These are phyloP conservation scores for Hirschfeldia incana DNA, from an alignment of 345 rosid species.

Conservation along the genomic window DNA sequence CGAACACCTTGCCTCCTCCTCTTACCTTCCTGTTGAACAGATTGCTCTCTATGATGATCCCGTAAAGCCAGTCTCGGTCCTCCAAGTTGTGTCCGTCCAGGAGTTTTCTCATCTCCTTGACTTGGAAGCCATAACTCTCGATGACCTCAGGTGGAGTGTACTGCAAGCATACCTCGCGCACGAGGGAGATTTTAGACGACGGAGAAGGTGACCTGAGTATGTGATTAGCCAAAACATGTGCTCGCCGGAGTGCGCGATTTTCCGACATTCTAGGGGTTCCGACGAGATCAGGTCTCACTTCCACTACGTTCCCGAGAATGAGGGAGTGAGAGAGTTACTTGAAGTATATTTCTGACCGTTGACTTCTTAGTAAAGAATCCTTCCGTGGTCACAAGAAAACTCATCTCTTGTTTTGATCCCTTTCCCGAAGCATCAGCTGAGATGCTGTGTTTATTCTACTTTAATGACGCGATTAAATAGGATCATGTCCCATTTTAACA, in stretches of 20 bases:
- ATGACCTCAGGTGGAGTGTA: constrained; percentile 70
- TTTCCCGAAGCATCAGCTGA: neutral
- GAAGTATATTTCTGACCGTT: neutral
- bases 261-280: constrained; percentile 23
- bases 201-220: constrained; percentile 38
- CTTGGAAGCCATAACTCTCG: constrained; percentile 54
- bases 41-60: constrained; percentile 60
- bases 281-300: neutral
- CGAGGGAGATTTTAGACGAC: constrained; percentile 19
- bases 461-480: neutral
- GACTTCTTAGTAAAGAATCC: neutral
- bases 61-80: constrained; percentile 77
- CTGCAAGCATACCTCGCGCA: constrained; percentile 52
- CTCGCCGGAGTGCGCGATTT: constrained; percentile 53
- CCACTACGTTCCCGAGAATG: neutral
- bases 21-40: constrained; percentile 61
- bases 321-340: neutral
- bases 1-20: constrained; percentile 65
- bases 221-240: constrained; percentile 62
- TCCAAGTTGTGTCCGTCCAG: constrained; percentile 70
- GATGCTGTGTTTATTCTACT: neutral
- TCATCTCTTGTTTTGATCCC: neutral
- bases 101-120: constrained; percentile 62
- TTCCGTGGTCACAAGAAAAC: neutral
- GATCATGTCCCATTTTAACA: neutral